Percentiles rank a stretch among this genome's conserved stretches.
Evolutionary conservation across 208 protist species (phyloP).

Genomic region (Trichomonas vaginalis): DNA sequence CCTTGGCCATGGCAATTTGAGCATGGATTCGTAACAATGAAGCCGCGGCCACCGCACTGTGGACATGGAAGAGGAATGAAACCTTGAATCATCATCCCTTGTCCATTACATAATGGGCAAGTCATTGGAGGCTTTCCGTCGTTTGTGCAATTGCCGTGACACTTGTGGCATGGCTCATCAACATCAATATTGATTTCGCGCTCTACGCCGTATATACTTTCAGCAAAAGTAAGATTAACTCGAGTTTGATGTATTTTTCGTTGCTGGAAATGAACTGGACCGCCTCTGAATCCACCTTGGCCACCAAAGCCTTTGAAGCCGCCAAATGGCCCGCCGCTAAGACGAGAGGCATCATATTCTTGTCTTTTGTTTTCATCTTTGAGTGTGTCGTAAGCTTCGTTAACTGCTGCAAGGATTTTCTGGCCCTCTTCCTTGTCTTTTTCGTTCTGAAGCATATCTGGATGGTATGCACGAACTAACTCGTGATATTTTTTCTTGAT

Average conservation of each 20-base stretch:
- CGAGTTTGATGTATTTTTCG: background rate
- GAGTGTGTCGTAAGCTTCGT: background rate
- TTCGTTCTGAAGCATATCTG: background rate
- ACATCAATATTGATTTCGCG: background rate
- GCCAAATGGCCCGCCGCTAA: background rate
- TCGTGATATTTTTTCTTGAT: conserved; percentile 17
- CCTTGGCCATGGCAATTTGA: background rate
- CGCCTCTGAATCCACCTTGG: background rate
- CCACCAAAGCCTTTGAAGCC: background rate
- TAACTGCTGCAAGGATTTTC: background rate
- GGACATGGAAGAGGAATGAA: background rate
- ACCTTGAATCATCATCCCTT: background rate
- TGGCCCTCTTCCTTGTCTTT: background rate
- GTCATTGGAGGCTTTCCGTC: background rate
- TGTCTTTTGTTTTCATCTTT: background rate
- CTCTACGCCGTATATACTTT: background rate
- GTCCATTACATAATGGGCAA: background rate
- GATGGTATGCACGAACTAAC: background rate
- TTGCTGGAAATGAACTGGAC: background rate
- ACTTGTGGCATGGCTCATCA: background rate
- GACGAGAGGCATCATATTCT: background rate
- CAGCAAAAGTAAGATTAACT: background rate
- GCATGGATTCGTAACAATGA: background rate
- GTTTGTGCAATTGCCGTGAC: background rate
- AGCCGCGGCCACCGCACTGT: background rate